Evolutionary conservation across 495 filamentous ascomycete species (phyloP).

Genomic region (Oleoguttula mirabilis): DNA sequence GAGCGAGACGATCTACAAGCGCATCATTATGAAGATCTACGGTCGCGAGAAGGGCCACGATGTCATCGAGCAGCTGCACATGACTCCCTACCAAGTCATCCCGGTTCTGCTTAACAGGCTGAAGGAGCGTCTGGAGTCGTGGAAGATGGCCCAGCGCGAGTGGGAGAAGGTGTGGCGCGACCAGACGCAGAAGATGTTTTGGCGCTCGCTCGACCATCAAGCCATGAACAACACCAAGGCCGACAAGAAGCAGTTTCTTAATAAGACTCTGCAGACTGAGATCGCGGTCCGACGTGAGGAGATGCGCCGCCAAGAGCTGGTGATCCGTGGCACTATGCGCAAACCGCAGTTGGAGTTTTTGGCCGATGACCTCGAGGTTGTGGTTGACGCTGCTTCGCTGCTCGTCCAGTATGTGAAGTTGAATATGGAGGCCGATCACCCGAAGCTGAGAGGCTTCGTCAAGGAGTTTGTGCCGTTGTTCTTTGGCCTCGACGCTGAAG

Average conservation of each 20-base stretch:
- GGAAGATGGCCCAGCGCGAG: slow-evolving; percentile 85
- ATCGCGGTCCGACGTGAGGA: slow-evolving; percentile 83
- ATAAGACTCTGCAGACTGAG: slow-evolving; percentile 72
- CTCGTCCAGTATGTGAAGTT: slow-evolving; percentile 64
- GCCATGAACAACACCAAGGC: slow-evolving; percentile 66
- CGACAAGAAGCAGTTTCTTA: slow-evolving; percentile 73
- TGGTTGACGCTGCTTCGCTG: slow-evolving; percentile 69
- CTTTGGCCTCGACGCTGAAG: slow-evolving; percentile 69
- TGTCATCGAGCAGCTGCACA: slow-evolving; percentile 73
- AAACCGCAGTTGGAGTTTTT: slow-evolving; percentile 53
- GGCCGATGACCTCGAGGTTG: slow-evolving; percentile 64
- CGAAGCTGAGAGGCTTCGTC: slow-evolving; percentile 68
- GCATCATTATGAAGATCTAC: slow-evolving; percentile 97
- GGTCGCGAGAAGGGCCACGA: slow-evolving; percentile 68
- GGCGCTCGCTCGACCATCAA: slow-evolving; percentile 92
- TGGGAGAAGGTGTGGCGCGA: slow-evolving; percentile 99
- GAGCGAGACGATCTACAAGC: slow-evolving; percentile 89
- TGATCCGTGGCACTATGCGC: slow-evolving; percentile 6
- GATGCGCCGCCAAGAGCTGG: slow-evolving; percentile 29
- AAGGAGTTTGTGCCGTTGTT: slow-evolving; percentile 80
- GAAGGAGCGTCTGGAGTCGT: slow-evolving; percentile 91
- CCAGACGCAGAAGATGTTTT: slow-evolving; percentile 83
- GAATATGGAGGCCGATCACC: slow-evolving; percentile 49
- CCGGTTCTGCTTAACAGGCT: slow-evolving; percentile 76
- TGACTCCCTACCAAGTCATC: slow-evolving; percentile 66